Percentiles rank a stretch among this genome's conserved stretches.
Conservation (phyloP, 768 basidiomycete species). For the Suillus subalutaceus region DNA sequence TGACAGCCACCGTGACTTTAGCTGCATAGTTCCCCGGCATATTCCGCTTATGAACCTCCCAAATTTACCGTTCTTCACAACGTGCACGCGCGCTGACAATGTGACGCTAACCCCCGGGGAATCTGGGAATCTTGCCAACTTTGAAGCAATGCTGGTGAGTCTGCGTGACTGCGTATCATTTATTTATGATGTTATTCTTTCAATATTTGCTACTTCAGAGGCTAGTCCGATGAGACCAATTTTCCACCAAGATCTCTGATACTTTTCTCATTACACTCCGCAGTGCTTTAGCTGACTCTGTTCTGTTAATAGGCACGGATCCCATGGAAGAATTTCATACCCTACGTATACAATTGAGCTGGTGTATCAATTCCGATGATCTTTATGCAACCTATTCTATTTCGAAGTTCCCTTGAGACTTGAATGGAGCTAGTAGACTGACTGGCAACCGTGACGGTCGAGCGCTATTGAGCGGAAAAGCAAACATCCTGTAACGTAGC, state of each 20-base stretch:
- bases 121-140: conserved; percentile 11
- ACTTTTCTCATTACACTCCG: not conserved
- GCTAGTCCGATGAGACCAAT: conserved; percentile 60
- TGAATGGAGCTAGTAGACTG: not conserved
- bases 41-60: conserved; percentile 17
- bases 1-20: conserved; percentile 67
- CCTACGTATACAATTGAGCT: not conserved
- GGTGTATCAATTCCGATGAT: not conserved
- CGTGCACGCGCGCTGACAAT: not conserved
- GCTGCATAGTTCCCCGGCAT: conserved; percentile 59
- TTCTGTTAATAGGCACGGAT: not conserved
- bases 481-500: not conserved
- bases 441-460: not conserved
- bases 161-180: not conserved
- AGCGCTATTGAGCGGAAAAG: not conserved
- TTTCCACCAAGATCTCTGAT: conserved; percentile 77
- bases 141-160: conserved; percentile 14
- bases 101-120: no score
- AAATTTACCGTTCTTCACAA: not conserved
- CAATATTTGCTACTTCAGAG: conserved; percentile 76
- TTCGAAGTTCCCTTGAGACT: not conserved
- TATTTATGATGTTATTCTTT: conserved; percentile 46
- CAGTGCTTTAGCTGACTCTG: conserved; percentile 7
- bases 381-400: not conserved
- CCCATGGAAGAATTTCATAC: not conserved